phyloP scores from a whole-genome alignment of 768 basidiomycete species.

The Rhizopogon rudus region DNA sequence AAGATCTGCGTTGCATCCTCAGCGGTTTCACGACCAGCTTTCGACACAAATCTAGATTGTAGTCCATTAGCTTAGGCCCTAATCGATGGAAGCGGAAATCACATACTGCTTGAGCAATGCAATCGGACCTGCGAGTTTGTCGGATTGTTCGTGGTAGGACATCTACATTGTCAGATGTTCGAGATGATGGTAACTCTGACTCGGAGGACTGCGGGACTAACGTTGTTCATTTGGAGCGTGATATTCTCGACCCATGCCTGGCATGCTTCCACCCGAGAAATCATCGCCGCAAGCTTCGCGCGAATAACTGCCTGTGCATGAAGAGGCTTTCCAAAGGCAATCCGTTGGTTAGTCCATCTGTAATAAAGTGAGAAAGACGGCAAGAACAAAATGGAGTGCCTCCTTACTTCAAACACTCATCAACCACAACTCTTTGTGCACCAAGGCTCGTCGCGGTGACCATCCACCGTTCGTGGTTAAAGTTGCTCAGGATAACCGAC shows the following conservation, averaged over 20 bases:
- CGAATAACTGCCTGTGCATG: conserved; percentile 83
- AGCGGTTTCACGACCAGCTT: conserved; percentile 44
- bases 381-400: neutral
- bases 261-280: conserved; percentile 78
- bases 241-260: conserved; percentile 90
- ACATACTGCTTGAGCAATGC: conserved; percentile 84
- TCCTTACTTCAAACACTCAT: conserved; percentile 81
- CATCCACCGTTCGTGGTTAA: conserved; percentile 92
- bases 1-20: conserved; percentile 81
- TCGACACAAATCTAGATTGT: conserved; percentile 55
- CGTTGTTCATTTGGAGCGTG: conserved; percentile 91
- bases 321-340: conserved; percentile 87
- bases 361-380: conserved; percentile 5
- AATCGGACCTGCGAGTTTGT: conserved; percentile 84
- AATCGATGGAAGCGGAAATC: neutral
- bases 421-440: conserved; percentile 76
- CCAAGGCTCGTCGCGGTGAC: conserved; percentile 65
- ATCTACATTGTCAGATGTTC: conserved; percentile 45
- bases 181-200: neutral
- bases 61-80: neutral
- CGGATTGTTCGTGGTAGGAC: conserved; percentile 80
- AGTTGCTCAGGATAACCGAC: conserved; percentile 78
- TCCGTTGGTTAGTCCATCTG: conserved; percentile 86
- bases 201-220: conserved; percentile 23
- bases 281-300: conserved; percentile 84